Evolutionary conservation across 495 filamentous ascomycete species (phyloP).

Genomic region (Aspergillus sclerotiicarbonarius): DNA sequence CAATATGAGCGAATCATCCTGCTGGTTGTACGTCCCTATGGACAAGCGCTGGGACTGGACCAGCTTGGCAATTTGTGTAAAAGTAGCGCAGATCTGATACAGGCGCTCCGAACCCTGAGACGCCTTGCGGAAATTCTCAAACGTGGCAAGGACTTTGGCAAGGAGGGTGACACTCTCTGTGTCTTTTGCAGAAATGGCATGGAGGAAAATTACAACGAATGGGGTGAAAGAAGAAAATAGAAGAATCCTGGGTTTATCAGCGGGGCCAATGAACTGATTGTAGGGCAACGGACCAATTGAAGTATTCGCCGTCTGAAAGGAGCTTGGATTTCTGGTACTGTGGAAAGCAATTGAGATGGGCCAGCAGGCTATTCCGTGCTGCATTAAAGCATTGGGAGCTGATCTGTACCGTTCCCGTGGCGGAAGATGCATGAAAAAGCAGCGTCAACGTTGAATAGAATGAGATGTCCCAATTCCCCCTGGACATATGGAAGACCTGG

Average conservation of each 20-base stretch:
- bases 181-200: constrained; percentile 5
- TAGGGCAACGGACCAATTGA: constrained; percentile 6
- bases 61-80: constrained; percentile 9
- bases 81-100: constrained; percentile 11
- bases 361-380: constrained; percentile 2
- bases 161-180: neutral
- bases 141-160: neutral
- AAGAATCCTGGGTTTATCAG: constrained; percentile 10
- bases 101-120: constrained; percentile 8
- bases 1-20: neutral
- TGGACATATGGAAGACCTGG: constrained; percentile 1
- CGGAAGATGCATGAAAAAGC: constrained; percentile 5
- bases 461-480: constrained; percentile 10
- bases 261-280: neutral
- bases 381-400: constrained; percentile 4
- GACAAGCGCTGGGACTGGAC: neutral
- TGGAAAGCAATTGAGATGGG: constrained; percentile 7
- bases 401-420: neutral
- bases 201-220: constrained; percentile 12
- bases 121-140: constrained; percentile 3
- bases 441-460: constrained; percentile 11
- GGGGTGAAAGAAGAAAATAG: constrained; percentile 11
- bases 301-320: constrained; percentile 12
- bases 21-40: neutral
- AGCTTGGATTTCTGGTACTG: constrained; percentile 8